Evolutionary conservation across 2,329 filamentous ascomycete species (phyloP).

Genomic region (Fusarium pininemorale): DNA sequence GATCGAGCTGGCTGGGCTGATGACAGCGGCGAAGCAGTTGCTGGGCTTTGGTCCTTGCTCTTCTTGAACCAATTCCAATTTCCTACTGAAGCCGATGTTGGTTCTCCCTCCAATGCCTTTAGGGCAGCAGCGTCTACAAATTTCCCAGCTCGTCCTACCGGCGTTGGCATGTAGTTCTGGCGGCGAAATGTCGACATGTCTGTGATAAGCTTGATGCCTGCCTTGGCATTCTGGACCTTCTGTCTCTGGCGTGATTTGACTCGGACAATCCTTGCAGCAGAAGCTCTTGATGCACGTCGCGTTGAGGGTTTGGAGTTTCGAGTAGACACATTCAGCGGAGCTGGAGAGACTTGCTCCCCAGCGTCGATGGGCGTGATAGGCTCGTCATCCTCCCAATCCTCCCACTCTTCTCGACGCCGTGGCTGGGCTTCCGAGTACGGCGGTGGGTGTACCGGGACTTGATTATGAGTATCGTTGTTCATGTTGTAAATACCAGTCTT

Average conservation of each 20-base stretch:
- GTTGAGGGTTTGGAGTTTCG: slow-evolving; percentile 23
- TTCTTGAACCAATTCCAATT: slow-evolving; percentile 66
- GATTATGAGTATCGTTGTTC: slow-evolving; percentile 18
- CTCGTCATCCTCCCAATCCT: slow-evolving; percentile 63
- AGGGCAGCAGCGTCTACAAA: slow-evolving; percentile 69
- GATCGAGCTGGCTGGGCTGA: slow-evolving; percentile 38
- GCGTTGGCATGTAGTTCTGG: slow-evolving; percentile 49
- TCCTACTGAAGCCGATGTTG: slow-evolving; percentile 62
- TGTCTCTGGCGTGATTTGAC: slow-evolving; percentile 69
- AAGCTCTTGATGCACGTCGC: slow-evolving; percentile 47
- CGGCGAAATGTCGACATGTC: slow-evolving; percentile 67
- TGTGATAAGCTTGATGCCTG: slow-evolving; percentile 75
- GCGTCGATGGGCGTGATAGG: slow-evolving; percentile 52
- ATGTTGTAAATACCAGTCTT: slow-evolving; percentile 22
- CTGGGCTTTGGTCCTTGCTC: slow-evolving; percentile 46
- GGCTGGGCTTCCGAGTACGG: slow-evolving; percentile 29
- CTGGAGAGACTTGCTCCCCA: slow-evolving; percentile 47
- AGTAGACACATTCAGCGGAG: slow-evolving; percentile 26
- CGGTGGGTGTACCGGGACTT: slow-evolving; percentile 22
- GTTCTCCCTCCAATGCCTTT: slow-evolving; percentile 66
- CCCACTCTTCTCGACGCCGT: slow-evolving; percentile 56
- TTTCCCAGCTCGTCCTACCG: slow-evolving; percentile 50
- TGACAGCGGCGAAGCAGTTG: slow-evolving; percentile 39
- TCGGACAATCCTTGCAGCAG: slow-evolving; percentile 54
- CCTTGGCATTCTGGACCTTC: slow-evolving; percentile 67